Conservation (phyloP, 108 stramenopile species). For the Pseudonitzschia delicatissima region DNA sequence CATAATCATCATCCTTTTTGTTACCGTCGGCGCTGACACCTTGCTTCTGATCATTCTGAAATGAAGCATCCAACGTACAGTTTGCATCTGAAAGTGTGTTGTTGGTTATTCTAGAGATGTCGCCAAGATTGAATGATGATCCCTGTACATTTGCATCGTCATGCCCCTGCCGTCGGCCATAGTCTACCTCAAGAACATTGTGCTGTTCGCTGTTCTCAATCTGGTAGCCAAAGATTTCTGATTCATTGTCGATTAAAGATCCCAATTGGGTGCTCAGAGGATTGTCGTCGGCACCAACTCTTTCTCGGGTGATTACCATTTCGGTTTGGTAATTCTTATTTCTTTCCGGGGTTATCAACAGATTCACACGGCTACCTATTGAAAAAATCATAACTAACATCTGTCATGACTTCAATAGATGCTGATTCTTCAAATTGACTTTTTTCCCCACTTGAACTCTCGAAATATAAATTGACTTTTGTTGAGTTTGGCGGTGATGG, state of each 20-base stretch:
- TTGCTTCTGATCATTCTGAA: not conserved
- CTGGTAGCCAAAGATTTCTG: no score
- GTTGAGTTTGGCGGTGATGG: not conserved
- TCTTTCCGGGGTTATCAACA: slow-evolving; percentile 43
- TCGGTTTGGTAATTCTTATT: not conserved
- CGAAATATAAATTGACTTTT: slow-evolving; percentile 1
- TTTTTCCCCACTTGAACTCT: not conserved
- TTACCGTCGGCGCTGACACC: not conserved
- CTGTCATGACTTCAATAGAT: slow-evolving; percentile 31
- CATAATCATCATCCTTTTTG: not conserved
- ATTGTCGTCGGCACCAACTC: slow-evolving; percentile 1
- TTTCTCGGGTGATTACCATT: slow-evolving; percentile 17
- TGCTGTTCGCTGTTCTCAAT: not conserved
- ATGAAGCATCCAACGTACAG: not conserved
- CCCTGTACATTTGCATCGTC: not conserved
- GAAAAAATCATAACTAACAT: slow-evolving; percentile 39
- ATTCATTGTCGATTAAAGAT: not conserved
- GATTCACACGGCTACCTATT: slow-evolving; percentile 41
- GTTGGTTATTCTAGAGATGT: slow-evolving; percentile 1
- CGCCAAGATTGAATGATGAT: not conserved
- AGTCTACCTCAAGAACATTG: not conserved
- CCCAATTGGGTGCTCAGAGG: not conserved
- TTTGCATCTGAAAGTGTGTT: not conserved
- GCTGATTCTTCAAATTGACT: slow-evolving; percentile 5
- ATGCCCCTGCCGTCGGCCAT: not conserved